A percentile compares a stretch with the other conserved stretches of the same genome.
These are phyloP conservation scores for Apiospora aurea DNA, from an alignment of 2,329 filamentous ascomycete species.

Conservation along the genomic window DNA sequence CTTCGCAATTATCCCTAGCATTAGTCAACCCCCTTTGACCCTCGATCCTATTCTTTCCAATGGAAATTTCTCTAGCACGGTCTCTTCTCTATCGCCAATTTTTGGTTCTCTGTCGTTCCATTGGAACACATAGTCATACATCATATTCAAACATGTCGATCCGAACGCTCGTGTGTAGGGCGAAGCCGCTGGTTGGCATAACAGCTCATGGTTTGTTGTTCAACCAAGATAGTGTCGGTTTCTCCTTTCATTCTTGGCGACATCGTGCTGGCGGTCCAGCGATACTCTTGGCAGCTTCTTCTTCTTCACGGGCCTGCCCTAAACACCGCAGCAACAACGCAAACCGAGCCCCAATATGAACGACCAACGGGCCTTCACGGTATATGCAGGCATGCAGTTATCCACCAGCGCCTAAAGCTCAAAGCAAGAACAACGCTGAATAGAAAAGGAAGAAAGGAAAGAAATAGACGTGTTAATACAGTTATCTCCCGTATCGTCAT, in stretches of 20 bases:
- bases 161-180: background rate
- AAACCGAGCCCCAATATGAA: background rate
- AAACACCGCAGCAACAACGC: background rate
- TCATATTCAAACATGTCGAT: constrained; percentile 22
- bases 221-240: background rate
- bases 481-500: background rate
- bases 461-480: constrained; percentile 9
- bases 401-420: constrained; percentile 20
- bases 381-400: constrained; percentile 18
- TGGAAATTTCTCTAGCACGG: background rate
- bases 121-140: constrained; percentile 20
- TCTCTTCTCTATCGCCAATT: constrained; percentile 24
- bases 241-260: background rate
- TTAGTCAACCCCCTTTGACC: background rate
- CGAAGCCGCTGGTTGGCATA: background rate
- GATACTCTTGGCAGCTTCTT: background rate
- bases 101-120: constrained; percentile 24
- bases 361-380: background rate
- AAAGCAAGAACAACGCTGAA: constrained; percentile 20
- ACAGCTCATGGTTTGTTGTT: background rate
- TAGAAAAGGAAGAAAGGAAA: background rate
- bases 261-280: background rate
- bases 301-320: background rate
- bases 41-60: background rate
- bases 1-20: constrained; percentile 7